A percentile compares a stretch with the other conserved stretches of the same genome.
phyloP scores from a whole-genome alignment of 2,329 filamentous ascomycete genomes.

The Penicillium sp. region DNA sequence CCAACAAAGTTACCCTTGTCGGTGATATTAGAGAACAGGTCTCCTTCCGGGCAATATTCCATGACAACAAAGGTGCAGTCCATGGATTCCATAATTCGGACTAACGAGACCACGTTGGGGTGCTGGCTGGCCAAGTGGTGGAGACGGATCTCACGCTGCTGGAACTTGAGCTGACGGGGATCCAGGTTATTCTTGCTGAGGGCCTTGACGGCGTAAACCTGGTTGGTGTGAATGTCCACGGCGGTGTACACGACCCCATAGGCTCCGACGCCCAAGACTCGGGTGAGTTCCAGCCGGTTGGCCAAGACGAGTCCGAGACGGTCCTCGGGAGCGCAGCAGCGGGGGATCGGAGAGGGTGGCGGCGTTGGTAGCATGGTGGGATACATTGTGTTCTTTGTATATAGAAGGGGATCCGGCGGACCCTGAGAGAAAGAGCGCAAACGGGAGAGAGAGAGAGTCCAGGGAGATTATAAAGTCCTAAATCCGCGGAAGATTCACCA shows the following conservation, averaged over 20 bases:
- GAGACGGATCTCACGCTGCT: conserved; percentile 87
- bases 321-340: conserved; percentile 73
- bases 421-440: conserved; percentile 3
- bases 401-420: background rate
- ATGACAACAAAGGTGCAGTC: conserved; percentile 96
- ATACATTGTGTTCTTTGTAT: conserved; percentile 36
- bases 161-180: conserved; percentile 81
- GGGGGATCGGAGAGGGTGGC: conserved; percentile 44
- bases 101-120: conserved; percentile 88
- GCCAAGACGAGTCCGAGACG: conserved; percentile 82
- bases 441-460: conserved; percentile 14
- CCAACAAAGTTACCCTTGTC: conserved; percentile 90
- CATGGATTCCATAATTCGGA: conserved; percentile 86
- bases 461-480: conserved; percentile 11
- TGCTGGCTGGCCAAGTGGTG: conserved; percentile 89
- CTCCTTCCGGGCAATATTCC: conserved; percentile 95
- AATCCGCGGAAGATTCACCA: conserved; percentile 22
- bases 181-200: conserved; percentile 94
- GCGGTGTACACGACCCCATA: conserved; percentile 96
- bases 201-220: conserved; percentile 92
- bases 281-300: conserved; percentile 77
- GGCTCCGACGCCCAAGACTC: conserved; percentile 87
- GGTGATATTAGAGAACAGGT: conserved; percentile 96
- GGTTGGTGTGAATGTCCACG: conserved; percentile 76
- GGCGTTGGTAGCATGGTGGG: conserved; percentile 50